A percentile compares a stretch with the other conserved stretches of the same genome.
These are phyloP conservation scores for Moricandia arvensis DNA, from an alignment of 345 rosid genomes.

Conservation along the genomic window DNA sequence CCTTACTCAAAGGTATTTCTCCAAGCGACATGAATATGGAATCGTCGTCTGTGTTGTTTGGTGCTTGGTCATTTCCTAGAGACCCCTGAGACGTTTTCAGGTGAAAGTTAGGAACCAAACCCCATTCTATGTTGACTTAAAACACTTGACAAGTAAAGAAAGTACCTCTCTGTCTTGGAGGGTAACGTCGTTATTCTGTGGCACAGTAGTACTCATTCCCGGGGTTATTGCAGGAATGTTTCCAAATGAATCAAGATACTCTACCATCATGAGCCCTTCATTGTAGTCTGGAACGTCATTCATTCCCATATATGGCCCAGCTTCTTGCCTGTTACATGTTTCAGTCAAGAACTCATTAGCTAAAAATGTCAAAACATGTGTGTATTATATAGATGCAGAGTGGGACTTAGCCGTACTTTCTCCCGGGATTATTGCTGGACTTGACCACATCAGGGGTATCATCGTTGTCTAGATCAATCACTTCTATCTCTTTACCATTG, in stretches of 20 bases:
- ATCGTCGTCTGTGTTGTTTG: constrained; percentile 62
- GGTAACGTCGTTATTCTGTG: constrained; percentile 48
- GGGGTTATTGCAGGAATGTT: constrained; percentile 54
- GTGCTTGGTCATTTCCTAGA: constrained; percentile 28
- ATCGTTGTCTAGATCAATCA: constrained; percentile 75
- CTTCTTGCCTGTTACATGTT: constrained; percentile 56
- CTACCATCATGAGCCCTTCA: constrained; percentile 75
- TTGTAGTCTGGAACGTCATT: constrained; percentile 65
- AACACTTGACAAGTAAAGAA: constrained; percentile 12
- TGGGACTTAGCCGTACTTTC: constrained; percentile 50
- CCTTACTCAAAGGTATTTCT: constrained; percentile 57
- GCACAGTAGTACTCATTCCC: constrained; percentile 35
- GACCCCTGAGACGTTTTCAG: constrained; percentile 27
- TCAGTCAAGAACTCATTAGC: constrained; percentile 4
- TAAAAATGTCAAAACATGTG: neutral
- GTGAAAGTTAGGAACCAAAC: constrained; percentile 3
- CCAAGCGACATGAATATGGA: constrained; percentile 93
- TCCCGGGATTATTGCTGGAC: constrained; percentile 47
- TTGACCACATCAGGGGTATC: constrained; percentile 62
- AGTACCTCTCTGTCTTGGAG: constrained; percentile 77
- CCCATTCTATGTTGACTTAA: neutral
- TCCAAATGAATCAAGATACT: constrained; percentile 61
- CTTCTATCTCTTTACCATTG: constrained; percentile 67
- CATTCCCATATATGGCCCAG: constrained; percentile 48
- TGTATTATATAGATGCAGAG: neutral